phyloP scores from a whole-genome alignment of 495 filamentous ascomycete genomes.

The Aspergillus avenaceus region DNA sequence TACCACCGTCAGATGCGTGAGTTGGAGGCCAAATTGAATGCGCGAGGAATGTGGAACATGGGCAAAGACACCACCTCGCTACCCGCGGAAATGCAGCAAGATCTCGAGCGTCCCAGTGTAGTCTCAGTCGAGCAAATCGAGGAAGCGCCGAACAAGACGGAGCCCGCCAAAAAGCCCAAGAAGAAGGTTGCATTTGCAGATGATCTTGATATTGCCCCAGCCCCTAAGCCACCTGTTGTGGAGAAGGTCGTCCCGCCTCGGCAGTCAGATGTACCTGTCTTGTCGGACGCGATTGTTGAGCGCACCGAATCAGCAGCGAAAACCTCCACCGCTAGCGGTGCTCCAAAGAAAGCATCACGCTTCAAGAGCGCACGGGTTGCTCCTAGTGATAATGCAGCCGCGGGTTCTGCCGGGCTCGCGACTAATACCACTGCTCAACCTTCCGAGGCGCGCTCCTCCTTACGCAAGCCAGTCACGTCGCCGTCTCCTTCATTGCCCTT shows the following conservation, averaged over 20 bases:
- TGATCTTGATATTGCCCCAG: constrained; percentile 66
- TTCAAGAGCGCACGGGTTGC: constrained; percentile 36
- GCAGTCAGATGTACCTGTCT: constrained; percentile 29
- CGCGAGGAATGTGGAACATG: constrained; percentile 49
- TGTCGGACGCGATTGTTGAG: constrained; percentile 47
- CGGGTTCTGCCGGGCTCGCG: constrained; percentile 6
- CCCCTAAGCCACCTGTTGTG: constrained; percentile 19
- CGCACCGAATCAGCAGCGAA: constrained; percentile 25
- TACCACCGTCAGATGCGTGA: constrained; percentile 78
- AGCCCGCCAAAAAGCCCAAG: constrained; percentile 32
- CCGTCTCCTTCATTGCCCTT: constrained; percentile 27
- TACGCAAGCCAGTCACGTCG: constrained; percentile 12
- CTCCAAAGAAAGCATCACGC: constrained; percentile 40
- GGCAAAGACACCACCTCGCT: constrained; percentile 40
- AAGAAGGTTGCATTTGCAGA: constrained; percentile 82
- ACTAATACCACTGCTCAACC: constrained; percentile 7
- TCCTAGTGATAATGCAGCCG: constrained; percentile 3
- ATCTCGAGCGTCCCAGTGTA: constrained; percentile 22
- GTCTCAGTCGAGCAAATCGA: constrained; percentile 12
- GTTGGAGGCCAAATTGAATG: constrained; percentile 68
- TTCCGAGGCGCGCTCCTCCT: constrained; percentile 12
- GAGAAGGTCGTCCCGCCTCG: constrained; percentile 32
- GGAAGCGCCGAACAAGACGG: constrained; percentile 6
- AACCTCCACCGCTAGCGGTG: constrained; percentile 6
- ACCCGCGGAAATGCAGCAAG: constrained; percentile 29